Conservation (phyloP, 805 yeast species). For the Blastobotrys americana region DNA sequence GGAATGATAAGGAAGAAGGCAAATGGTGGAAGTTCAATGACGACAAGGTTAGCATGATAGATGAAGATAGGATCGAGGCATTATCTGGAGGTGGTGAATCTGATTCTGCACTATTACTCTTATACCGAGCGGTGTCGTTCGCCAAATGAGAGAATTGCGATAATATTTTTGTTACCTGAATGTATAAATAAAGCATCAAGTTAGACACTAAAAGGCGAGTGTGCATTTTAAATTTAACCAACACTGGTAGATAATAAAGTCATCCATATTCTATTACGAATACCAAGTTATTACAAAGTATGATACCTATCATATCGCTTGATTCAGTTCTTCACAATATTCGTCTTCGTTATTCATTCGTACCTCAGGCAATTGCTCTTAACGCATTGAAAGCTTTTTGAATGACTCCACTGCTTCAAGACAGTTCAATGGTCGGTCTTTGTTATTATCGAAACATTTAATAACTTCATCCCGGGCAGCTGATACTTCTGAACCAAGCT, state of each 20-base stretch:
- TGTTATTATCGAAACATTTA: constrained; percentile 26
- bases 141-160: no score
- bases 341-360: no score
- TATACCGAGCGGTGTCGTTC: constrained; percentile 64
- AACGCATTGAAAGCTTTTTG: constrained; percentile 7
- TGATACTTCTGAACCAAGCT: constrained; percentile 24
- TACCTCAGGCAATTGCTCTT: no score
- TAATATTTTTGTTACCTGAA: no score
- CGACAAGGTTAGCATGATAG: constrained; percentile 74
- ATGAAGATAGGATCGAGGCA: constrained; percentile 70
- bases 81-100: constrained; percentile 97
- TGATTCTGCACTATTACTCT: constrained; percentile 83
- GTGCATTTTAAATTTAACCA: neutral
- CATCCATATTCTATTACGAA: no score
- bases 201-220: no score
- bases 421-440: constrained; percentile 29
- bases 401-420: constrained; percentile 26
- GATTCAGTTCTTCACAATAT: no score
- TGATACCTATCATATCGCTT: no score
- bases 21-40: constrained; percentile 95
- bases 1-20: constrained; percentile 54
- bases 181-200: neutral
- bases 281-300: no score
- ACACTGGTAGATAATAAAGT: neutral
- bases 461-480: constrained; percentile 25